Evolutionary conservation across 2,329 filamentous ascomycete genomes (phyloP).

Genomic region (Ophiosphaerella herpotricha): DNA sequence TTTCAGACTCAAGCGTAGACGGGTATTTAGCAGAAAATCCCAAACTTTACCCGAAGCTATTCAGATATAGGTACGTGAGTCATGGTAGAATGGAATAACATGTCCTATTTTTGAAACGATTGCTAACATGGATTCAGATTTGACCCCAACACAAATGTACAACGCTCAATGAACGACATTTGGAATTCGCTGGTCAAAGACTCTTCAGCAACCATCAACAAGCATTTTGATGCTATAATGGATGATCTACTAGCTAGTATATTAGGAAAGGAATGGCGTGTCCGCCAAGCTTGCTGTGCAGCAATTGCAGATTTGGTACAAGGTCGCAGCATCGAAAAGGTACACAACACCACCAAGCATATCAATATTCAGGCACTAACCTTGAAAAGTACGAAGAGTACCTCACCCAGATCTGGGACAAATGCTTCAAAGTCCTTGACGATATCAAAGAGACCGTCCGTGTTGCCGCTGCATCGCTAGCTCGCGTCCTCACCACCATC

Average conservation of each 20-base stretch:
- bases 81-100: neutral
- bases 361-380: slow-evolving; percentile 5
- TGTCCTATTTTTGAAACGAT: neutral
- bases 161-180: slow-evolving; percentile 95
- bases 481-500: slow-evolving; percentile 80
- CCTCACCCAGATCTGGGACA: slow-evolving; percentile 81
- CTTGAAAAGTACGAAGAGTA: slow-evolving; percentile 73
- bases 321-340: slow-evolving; percentile 65
- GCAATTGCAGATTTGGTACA: slow-evolving; percentile 88
- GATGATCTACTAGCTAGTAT: slow-evolving; percentile 84
- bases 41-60: slow-evolving; percentile 94
- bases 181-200: slow-evolving; percentile 97
- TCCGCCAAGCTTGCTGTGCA: slow-evolving; percentile 87
- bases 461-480: slow-evolving; percentile 77
- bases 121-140: slow-evolving; percentile 57
- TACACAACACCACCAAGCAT: slow-evolving; percentile 10
- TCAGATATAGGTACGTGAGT: slow-evolving; percentile 68
- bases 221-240: slow-evolving; percentile 87
- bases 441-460: slow-evolving; percentile 94
- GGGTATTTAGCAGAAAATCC: slow-evolving; percentile 78
- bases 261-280: slow-evolving; percentile 89
- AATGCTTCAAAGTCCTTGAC: slow-evolving; percentile 88
- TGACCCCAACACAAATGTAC: slow-evolving; percentile 91
- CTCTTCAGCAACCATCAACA: slow-evolving; percentile 73
- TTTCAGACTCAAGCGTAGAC: slow-evolving; percentile 77